Evolutionary conservation across 2,329 filamentous ascomycete species (phyloP), one percentile per base, ranked within the genome.

Genomic region (Colletotrichum incanum): DNA sequence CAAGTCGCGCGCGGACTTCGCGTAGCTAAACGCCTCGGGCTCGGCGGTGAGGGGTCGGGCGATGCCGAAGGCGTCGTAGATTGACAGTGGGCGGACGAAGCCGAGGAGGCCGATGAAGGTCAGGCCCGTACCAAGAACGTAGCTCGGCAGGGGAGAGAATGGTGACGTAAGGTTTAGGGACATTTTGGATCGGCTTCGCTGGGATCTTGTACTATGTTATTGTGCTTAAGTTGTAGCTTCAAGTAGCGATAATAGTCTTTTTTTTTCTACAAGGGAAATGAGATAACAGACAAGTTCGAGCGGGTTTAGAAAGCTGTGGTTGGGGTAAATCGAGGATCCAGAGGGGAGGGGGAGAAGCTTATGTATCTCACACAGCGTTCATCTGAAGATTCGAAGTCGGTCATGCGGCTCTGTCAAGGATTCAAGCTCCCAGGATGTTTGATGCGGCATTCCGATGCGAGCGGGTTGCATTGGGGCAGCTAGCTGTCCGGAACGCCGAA

Each of bases 81-180:
- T 37, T 62, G 69, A 70, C 3, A 71, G 49, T 16, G 74, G 71
- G 12, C 68, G 64, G 31, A 65, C 58, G 63, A 75, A 74, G 58
- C 71, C 66, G 58, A 73, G 71, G 20, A 75, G 59, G 63, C 61
- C 68, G 65, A 67, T 31, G 60, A 73, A 65, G 14, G 77, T 74
- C 9, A 78, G 76, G 49, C 78, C 76, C 14, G 79, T 76, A 55
- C 76, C 76, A 49, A 76, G 73, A 34, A 72, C 55, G 63, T 77
- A 76, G 31, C 67, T 72, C 16, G 70, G 70, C 9, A 61, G 8
- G 0, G 70, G 66, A 9, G 70, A 72, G 70, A 72, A 72, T 2
- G 66, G 70, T 3, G 70, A 72, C 11, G 63, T 12, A 26, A 71
- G 47, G 34, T 43, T 49, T 14, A 55, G 5, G 14, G 14, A 34